phyloP scores from a whole-genome alignment of 306 rosid genomes.

The Heteromeles arbutifolia region DNA sequence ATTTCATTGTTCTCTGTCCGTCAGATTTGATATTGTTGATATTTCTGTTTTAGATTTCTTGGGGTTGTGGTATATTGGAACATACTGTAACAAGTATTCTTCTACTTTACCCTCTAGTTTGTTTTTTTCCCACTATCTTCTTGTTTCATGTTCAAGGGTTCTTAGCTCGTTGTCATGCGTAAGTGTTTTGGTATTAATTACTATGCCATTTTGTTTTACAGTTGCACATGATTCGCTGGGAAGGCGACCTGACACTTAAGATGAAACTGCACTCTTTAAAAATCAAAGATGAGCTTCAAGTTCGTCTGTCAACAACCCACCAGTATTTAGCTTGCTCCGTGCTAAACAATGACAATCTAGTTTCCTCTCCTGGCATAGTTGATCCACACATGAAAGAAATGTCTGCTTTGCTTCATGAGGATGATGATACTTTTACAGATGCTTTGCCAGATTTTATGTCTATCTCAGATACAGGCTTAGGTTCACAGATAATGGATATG shows the following conservation, averaged over 20 bases:
- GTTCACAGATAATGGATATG: slow-evolving; percentile 38
- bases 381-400: slow-evolving; percentile 47
- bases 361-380: slow-evolving; percentile 28
- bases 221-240: slow-evolving; percentile 63
- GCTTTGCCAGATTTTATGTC: slow-evolving; percentile 83
- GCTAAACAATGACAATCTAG: slow-evolving; percentile 39
- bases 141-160: not conserved
- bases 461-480: slow-evolving; percentile 46
- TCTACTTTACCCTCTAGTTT: not conserved
- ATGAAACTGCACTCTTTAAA: slow-evolving; percentile 80
- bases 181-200: not conserved
- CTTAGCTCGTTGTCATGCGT: not conserved
- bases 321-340: slow-evolving; percentile 85
- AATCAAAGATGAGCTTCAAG: slow-evolving; percentile 90
- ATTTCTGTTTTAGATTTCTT: not conserved
- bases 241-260: slow-evolving; percentile 60
- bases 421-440: slow-evolving; percentile 76
- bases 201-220: slow-evolving; percentile 25
- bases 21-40: not conserved
- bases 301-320: slow-evolving; percentile 50
- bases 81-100: not conserved
- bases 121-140: not conserved
- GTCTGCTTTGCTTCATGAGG: slow-evolving; percentile 39
- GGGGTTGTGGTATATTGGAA: not conserved
- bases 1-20: not conserved